Evolutionary conservation across 208 protist genomes (phyloP).

Genomic region (Acanthamoeba royreba): DNA sequence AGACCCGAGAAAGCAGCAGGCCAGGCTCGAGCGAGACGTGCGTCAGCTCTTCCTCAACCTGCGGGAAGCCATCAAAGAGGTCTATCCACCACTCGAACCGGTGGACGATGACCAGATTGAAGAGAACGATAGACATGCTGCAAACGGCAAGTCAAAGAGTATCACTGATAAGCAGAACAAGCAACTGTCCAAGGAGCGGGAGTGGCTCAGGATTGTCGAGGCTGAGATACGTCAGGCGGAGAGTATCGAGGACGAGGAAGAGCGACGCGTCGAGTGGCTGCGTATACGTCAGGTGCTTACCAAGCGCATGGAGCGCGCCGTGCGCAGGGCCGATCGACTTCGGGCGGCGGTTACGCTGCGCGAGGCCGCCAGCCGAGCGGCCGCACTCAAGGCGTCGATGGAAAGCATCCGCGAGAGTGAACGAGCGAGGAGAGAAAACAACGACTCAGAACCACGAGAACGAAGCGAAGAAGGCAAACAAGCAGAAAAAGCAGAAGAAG

Average conservation of each 20-base stretch:
- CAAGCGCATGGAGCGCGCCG: background rate
- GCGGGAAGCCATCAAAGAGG: background rate
- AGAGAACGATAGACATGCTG: background rate
- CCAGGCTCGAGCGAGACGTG: background rate
- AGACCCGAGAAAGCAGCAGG: background rate
- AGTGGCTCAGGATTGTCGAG: background rate
- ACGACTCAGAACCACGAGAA: too few species aligned
- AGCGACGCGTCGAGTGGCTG: background rate
- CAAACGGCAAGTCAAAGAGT: background rate
- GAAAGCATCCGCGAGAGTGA: background rate
- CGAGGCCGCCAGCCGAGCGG: background rate
- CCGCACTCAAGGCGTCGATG: background rate
- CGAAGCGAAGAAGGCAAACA: background rate
- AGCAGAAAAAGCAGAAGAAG: background rate
- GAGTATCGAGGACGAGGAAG: background rate
- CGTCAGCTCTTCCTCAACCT: background rate
- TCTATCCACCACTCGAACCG: too few species aligned
- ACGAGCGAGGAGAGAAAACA: background rate
- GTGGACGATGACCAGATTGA: background rate
- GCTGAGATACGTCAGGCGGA: background rate
- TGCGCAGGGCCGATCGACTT: background rate
- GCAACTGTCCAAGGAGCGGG: background rate
- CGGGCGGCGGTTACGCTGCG: background rate
- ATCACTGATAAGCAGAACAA: background rate
- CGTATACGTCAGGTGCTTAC: background rate